These are phyloP conservation scores for Rhododendron ferrugineum DNA, from an alignment of 148 eudicot species.

Conservation along the genomic window DNA sequence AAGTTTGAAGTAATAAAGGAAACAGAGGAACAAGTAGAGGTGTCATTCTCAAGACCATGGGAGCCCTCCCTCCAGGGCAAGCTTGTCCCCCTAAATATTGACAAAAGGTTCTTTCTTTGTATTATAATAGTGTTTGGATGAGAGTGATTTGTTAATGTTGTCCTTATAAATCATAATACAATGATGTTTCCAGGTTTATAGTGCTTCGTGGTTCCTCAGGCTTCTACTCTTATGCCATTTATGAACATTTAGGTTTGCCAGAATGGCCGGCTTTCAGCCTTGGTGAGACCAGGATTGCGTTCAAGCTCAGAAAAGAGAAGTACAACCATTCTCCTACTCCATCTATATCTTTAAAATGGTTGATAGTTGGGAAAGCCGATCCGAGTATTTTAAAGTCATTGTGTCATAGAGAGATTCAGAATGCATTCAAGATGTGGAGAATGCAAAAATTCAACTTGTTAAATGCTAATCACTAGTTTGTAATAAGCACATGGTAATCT, in stretches of 20 bases:
- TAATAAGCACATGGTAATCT: neutral
- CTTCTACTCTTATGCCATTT: constrained; percentile 59
- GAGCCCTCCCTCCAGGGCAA: constrained; percentile 51
- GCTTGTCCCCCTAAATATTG: constrained; percentile 68
- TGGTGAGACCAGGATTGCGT: constrained; percentile 70
- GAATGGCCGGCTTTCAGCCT: constrained; percentile 84
- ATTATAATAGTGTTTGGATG: neutral
- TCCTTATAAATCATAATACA: neutral
- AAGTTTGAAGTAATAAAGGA: constrained; percentile 52
- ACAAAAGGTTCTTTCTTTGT: constrained; percentile 52
- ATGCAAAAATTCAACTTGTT: neutral
- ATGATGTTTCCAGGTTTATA: constrained; percentile 35
- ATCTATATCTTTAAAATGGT: neutral
- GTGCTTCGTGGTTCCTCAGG: constrained; percentile 64
- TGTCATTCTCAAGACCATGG: constrained; percentile 86
- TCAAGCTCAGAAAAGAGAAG: constrained; percentile 83
- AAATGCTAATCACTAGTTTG: neutral
- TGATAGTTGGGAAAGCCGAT: neutral
- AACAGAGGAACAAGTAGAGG: constrained; percentile 67
- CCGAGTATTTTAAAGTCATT: neutral
- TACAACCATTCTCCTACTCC: constrained; percentile 6
- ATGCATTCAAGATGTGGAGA: neutral
- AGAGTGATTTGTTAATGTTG: neutral
- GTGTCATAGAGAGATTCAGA: neutral
- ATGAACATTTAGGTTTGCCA: constrained; percentile 40